phyloP scores from a whole-genome alignment of 257 asterid species.

The Solanum clarkiae region DNA sequence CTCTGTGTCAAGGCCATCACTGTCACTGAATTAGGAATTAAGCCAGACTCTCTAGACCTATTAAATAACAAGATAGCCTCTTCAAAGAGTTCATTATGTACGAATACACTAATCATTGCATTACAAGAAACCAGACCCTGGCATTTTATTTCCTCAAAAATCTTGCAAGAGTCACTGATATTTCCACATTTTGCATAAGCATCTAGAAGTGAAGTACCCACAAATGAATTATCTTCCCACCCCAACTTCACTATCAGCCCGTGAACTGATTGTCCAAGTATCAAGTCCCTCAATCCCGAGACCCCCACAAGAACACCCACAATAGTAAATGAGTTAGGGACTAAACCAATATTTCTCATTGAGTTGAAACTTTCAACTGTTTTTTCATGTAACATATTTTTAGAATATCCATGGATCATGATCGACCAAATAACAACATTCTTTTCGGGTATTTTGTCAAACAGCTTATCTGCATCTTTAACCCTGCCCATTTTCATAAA shows the following conservation, averaged over 20 bases:
- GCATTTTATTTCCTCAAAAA: not conserved
- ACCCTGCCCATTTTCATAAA: not conserved
- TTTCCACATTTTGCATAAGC: conserved; percentile 4
- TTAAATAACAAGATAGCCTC: conserved; percentile 4
- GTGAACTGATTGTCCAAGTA: conserved; percentile 1
- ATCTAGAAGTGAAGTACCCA: conserved; percentile 5
- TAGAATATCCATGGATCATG: conserved; percentile 11
- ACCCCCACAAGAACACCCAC: conserved; percentile 8
- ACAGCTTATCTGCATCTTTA: conserved; percentile 1
- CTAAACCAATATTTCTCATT: conserved; percentile 1
- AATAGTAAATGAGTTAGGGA: conserved; percentile 3
- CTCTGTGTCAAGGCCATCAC: not conserved
- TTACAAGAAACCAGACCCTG: conserved; percentile 5
- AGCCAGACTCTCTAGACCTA: not conserved
- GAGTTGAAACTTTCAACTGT: not conserved
- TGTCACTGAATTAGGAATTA: not conserved
- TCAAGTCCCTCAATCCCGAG: not conserved
- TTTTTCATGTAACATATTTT: not conserved
- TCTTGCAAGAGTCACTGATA: not conserved
- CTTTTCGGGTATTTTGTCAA: conserved; percentile 6
- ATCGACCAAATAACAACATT: conserved; percentile 8
- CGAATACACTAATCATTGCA: conserved; percentile 9
- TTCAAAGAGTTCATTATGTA: not conserved
- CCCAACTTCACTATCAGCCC: conserved; percentile 7
- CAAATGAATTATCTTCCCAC: conserved; percentile 3